Evolutionary conservation across 2,329 filamentous ascomycete genomes (phyloP).

Genomic region (Colletotrichum euphorbiae): DNA sequence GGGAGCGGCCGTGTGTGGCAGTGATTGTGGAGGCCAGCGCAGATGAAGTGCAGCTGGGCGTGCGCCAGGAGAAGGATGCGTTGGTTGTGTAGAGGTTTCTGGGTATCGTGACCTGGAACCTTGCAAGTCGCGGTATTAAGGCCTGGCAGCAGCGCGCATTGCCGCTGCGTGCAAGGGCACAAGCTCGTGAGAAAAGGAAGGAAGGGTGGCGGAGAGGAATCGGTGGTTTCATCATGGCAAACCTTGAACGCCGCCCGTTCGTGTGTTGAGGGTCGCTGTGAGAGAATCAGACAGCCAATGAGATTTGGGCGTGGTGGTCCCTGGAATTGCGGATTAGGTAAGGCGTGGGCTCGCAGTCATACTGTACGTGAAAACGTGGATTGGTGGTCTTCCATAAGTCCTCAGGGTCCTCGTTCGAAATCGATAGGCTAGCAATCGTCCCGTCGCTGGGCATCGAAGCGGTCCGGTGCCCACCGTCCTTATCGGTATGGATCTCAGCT

Average conservation of each 20-base stretch:
- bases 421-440: conserved; percentile 4
- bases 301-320: conserved; percentile 23
- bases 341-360: neutral
- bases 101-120: conserved; percentile 29
- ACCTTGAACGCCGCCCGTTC: conserved; percentile 19
- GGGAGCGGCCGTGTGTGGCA: conserved; percentile 18
- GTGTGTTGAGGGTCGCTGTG: conserved; percentile 32
- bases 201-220: conserved; percentile 21
- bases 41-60: conserved; percentile 12
- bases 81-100: conserved; percentile 26
- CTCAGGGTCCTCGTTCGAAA: neutral
- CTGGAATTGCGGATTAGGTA: conserved; percentile 23
- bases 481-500: no score
- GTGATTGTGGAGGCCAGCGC: conserved; percentile 13
- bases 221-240: conserved; percentile 36
- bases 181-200: conserved; percentile 29
- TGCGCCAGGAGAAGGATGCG: neutral
- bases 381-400: neutral
- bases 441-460: neutral
- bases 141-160: conserved; percentile 26
- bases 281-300: conserved; percentile 36
- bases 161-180: conserved; percentile 30
- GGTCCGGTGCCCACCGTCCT: neutral
- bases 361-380: neutral
- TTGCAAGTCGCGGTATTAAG: conserved; percentile 32